These are phyloP conservation scores for Penicillium turbatum DNA, from an alignment of 495 filamentous ascomycete genomes.

Conservation along the genomic window DNA sequence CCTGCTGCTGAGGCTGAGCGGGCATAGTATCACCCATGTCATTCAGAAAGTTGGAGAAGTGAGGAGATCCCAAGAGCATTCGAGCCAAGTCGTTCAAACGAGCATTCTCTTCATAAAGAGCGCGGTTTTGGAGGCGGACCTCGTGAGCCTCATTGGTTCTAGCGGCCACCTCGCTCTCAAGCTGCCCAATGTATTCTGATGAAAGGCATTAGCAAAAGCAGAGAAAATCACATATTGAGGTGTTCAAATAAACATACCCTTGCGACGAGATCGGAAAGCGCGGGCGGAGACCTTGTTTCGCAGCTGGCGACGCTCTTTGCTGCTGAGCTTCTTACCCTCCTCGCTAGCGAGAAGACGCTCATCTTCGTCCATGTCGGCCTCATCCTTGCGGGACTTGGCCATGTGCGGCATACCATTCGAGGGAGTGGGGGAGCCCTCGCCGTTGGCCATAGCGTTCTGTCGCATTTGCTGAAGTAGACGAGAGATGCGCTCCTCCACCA, in stretches of 20 bases:
- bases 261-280: slow-evolving; percentile 90
- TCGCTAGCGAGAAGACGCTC: slow-evolving; percentile 89
- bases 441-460: slow-evolving; percentile 54
- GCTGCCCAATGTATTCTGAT: slow-evolving; percentile 87
- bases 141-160: slow-evolving; percentile 68
- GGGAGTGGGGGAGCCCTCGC: slow-evolving; percentile 45
- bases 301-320: slow-evolving; percentile 89
- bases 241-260: slow-evolving; percentile 59
- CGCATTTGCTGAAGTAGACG: slow-evolving; percentile 82
- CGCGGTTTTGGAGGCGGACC: slow-evolving; percentile 66
- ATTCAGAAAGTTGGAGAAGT: slow-evolving; percentile 77
- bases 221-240: neutral
- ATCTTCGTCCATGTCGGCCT: slow-evolving; percentile 98
- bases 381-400: slow-evolving; percentile 74
- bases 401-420: slow-evolving; percentile 44
- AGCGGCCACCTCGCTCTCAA: slow-evolving; percentile 76
- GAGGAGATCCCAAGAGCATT: slow-evolving; percentile 79
- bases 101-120: slow-evolving; percentile 72
- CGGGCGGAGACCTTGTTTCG: slow-evolving; percentile 98
- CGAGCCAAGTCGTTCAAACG: slow-evolving; percentile 72
- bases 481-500: slow-evolving; percentile 81
- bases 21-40: slow-evolving; percentile 57
- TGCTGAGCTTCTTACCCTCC: slow-evolving; percentile 93
- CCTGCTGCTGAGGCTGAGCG: slow-evolving; percentile 33
- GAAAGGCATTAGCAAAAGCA: slow-evolving; percentile 41